These are phyloP conservation scores for Lyophyllum semitale DNA, from an alignment of 768 basidiomycete species.

Conservation along the genomic window DNA sequence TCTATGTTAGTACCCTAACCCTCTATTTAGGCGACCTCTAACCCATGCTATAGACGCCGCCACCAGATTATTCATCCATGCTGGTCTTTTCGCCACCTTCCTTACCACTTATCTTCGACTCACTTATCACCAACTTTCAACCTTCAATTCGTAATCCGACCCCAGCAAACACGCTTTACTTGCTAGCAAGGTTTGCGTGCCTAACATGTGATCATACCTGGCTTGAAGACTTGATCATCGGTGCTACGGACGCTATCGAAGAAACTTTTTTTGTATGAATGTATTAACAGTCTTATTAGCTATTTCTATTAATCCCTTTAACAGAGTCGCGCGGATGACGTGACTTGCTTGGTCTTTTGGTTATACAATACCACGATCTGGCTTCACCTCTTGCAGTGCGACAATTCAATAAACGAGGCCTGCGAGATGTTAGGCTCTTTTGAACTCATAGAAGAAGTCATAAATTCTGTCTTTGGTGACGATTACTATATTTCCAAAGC, in stretches of 20 bases:
- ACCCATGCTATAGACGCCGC: slow-evolving; percentile 52
- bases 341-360: slow-evolving; percentile 91
- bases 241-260: slow-evolving; percentile 91
- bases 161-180: slow-evolving; percentile 90
- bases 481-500: neutral
- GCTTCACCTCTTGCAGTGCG: slow-evolving; percentile 89
- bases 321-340: slow-evolving; percentile 81
- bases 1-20: slow-evolving; percentile 44
- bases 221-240: slow-evolving; percentile 90
- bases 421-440: slow-evolving; percentile 87
- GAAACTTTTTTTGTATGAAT: slow-evolving; percentile 84
- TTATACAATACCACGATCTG: slow-evolving; percentile 88
- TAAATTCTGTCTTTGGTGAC: slow-evolving; percentile 93
- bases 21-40: slow-evolving; percentile 1
- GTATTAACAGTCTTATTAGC: neutral
- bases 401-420: slow-evolving; percentile 72
- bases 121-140: slow-evolving; percentile 75
- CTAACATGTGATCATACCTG: slow-evolving; percentile 87
- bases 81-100: slow-evolving; percentile 88
- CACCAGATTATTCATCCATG: slow-evolving; percentile 80
- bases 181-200: slow-evolving; percentile 92
- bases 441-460: slow-evolving; percentile 85
- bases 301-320: slow-evolving; percentile 12
- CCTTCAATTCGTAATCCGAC: slow-evolving; percentile 74
- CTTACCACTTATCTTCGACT: slow-evolving; percentile 77